Conservation (phyloP, 495 filamentous ascomycete species). For the Penicillium antarcticum region DNA sequence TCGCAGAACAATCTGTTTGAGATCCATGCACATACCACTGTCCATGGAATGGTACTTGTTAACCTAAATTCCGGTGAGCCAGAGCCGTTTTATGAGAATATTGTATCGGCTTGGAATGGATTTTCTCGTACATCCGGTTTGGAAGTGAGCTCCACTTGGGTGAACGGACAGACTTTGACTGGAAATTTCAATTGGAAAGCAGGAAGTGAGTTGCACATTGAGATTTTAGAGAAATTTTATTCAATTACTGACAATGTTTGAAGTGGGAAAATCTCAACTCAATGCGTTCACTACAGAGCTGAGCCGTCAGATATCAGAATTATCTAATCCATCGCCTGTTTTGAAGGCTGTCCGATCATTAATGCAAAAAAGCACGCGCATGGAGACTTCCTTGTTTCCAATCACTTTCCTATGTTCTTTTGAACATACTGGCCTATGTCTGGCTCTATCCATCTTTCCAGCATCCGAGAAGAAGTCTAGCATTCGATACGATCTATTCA, state of each 20-base stretch:
- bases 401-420: conserved; percentile 15
- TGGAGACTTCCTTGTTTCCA: conserved; percentile 10
- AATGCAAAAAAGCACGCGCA: not conserved
- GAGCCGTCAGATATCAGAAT: conserved; percentile 1
- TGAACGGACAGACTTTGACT: conserved; percentile 34
- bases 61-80: conserved; percentile 36
- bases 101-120: not conserved
- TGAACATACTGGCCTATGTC: conserved; percentile 5
- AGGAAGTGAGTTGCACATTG: conserved; percentile 15
- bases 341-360: conserved; percentile 4
- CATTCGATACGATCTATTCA: conserved; percentile 22
- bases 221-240: not conserved
- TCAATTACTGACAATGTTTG: not conserved
- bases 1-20: conserved; percentile 48
- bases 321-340: not conserved
- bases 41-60: conserved; percentile 37
- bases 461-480: conserved; percentile 16
- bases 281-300: not conserved
- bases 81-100: conserved; percentile 7
- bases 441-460: conserved; percentile 17
- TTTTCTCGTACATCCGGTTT: conserved; percentile 12
- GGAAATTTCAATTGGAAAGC: conserved; percentile 48
- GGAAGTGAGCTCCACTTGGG: conserved; percentile 18
- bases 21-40: conserved; percentile 30
- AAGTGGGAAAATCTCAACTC: conserved; percentile 7